phyloP scores from a whole-genome alignment of 208 protist species.

The Tritrichomonas musculus region DNA sequence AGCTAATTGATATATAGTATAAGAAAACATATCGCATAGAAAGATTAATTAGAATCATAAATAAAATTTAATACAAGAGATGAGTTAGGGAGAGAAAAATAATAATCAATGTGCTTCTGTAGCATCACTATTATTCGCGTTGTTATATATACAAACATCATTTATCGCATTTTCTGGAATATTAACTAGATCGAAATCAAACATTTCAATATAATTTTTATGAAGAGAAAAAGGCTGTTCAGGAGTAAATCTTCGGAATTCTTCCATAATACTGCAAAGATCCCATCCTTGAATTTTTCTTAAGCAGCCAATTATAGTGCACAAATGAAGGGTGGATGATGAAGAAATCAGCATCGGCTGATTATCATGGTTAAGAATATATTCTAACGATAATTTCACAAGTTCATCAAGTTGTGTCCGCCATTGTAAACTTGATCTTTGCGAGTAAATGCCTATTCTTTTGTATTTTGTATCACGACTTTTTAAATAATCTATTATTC shows the following conservation, averaged over 20 bases:
- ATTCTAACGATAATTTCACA: neutral
- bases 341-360: neutral
- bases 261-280: neutral
- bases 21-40: too few relatives aligned
- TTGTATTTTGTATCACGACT: neutral
- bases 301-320: slow-evolving; percentile 12
- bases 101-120: too few relatives aligned
- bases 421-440: neutral
- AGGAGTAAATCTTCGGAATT: neutral
- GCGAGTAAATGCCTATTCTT: neutral
- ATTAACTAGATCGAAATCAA: slow-evolving; percentile 15
- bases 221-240: neutral
- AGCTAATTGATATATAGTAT: too few relatives aligned
- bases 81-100: too few relatives aligned
- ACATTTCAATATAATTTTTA: slow-evolving; percentile 1
- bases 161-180: neutral
- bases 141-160: too few relatives aligned
- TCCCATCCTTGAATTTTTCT: slow-evolving; percentile 11
- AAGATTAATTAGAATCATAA: too few relatives aligned
- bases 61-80: too few relatives aligned
- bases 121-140: too few relatives aligned
- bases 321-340: neutral
- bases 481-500: neutral
- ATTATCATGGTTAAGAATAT: neutral
- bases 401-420: slow-evolving; percentile 7